phyloP scores from a whole-genome alignment of 2,329 filamentous ascomycete genomes.

The Stromatinia cepivora region DNA sequence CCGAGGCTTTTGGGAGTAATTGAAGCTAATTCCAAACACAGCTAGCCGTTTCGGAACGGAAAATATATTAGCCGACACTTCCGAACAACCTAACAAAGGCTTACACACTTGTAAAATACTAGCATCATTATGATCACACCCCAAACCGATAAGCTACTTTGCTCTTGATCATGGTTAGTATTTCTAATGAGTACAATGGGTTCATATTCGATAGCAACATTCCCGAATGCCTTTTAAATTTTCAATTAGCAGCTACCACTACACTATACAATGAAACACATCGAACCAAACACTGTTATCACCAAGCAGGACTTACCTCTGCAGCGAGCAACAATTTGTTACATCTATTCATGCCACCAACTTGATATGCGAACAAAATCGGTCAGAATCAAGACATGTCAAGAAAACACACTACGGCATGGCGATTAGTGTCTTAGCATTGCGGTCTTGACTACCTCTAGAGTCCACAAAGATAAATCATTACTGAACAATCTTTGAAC shows the following conservation, averaged over 20 bases:
- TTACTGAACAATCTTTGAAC: background rate
- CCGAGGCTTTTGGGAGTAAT: constrained; percentile 1
- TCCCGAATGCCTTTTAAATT: background rate
- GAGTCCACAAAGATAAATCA: no score
- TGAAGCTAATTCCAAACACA: background rate
- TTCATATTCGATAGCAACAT: no score
- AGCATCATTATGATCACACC: background rate
- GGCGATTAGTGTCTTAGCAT: no score
- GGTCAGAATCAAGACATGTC: background rate
- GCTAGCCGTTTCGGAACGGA: background rate
- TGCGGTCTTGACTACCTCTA: no score
- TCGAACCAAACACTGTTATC: background rate
- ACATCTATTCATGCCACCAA: no score
- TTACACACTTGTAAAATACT: background rate
- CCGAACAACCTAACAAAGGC: background rate
- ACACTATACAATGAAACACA: background rate
- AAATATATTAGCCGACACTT: background rate
- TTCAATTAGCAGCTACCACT: background rate
- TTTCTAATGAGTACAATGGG: background rate
- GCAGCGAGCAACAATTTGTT: background rate
- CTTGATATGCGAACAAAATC: no score
- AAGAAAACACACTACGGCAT: background rate
- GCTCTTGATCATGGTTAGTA: no score
- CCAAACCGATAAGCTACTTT: background rate
- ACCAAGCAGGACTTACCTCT: background rate